phyloP scores from a whole-genome alignment of 2,329 filamentous ascomycete genomes.

The Mollisia scopiformis region DNA sequence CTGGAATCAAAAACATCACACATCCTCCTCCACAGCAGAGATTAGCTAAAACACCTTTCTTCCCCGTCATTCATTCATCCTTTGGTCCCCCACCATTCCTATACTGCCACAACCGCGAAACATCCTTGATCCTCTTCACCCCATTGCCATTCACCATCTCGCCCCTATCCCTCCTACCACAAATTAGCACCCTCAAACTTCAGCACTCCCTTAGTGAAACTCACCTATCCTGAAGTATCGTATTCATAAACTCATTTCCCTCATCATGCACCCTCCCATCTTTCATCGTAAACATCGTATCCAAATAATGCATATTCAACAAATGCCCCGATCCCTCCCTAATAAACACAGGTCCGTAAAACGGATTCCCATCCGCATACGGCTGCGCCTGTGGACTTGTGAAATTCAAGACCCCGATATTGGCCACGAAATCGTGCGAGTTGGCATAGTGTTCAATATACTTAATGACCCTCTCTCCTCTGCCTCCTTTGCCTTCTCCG shows the following conservation, averaged over 20 bases:
- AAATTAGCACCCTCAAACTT: background rate
- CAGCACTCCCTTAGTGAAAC: slow-evolving; percentile 40
- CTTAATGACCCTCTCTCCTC: slow-evolving; percentile 47
- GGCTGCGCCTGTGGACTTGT: slow-evolving; percentile 27
- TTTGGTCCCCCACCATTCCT: slow-evolving; percentile 53
- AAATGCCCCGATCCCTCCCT: slow-evolving; percentile 31
- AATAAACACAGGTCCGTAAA: slow-evolving; percentile 34
- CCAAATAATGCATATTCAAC: slow-evolving; percentile 39
- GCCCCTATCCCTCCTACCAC: slow-evolving; percentile 18
- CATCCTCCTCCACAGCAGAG: too few species aligned
- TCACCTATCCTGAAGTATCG: slow-evolving; percentile 10
- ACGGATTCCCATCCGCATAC: slow-evolving; percentile 21
- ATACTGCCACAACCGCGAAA: slow-evolving; percentile 66
- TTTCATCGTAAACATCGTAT: slow-evolving; percentile 37
- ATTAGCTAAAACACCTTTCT: too few species aligned
- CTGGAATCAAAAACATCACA: too few species aligned
- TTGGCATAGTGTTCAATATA: slow-evolving; percentile 84
- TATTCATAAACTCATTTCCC: slow-evolving; percentile 30
- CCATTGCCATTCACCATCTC: slow-evolving; percentile 8
- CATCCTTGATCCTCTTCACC: slow-evolving; percentile 56
- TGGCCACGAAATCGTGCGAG: slow-evolving; percentile 71
- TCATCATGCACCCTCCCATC: slow-evolving; percentile 24
- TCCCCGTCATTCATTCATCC: background rate
- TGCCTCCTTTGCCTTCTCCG: slow-evolving; percentile 19
- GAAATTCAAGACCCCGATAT: slow-evolving; percentile 76